phyloP scores from a whole-genome alignment of 2,329 filamentous ascomycete species.

The Basipetospora sp. region DNA sequence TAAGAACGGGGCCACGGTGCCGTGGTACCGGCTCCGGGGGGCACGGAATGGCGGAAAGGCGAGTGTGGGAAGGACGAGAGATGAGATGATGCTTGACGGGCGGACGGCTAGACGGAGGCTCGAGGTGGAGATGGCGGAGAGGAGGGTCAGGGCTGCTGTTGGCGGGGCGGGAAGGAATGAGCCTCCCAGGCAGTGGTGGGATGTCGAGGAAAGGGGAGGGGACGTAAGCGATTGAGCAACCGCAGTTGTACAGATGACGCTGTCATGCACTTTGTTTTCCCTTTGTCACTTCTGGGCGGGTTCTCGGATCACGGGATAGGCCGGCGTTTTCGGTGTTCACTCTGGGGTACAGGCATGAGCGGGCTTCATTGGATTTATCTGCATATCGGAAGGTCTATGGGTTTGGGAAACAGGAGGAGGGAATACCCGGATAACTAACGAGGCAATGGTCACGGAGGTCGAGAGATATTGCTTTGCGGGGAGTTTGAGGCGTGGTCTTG shows the following conservation, averaged over 20 bases:
- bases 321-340: no score
- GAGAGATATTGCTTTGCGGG: no score
- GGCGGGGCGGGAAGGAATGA: background rate
- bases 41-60: slow-evolving; percentile 11
- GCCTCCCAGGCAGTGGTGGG: slow-evolving; percentile 23
- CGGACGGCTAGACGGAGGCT: slow-evolving; percentile 31
- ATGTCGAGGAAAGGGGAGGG: slow-evolving; percentile 11
- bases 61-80: slow-evolving; percentile 30
- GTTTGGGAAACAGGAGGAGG: background rate
- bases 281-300: no score
- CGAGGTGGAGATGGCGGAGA: slow-evolving; percentile 29
- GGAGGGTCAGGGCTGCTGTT: slow-evolving; percentile 12
- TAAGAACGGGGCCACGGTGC: slow-evolving; percentile 7
- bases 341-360: no score
- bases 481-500: no score
- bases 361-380: no score
- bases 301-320: no score
- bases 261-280: background rate
- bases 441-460: no score
- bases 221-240: slow-evolving; percentile 1
- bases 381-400: no score
- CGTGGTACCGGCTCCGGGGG: slow-evolving; percentile 1
- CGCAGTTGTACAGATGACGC: background rate
- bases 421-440: no score
- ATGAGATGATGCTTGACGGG: slow-evolving; percentile 38